Evolutionary conservation across 148 eudicot species (phyloP).

Genomic region (Hydrangea macrophylla): DNA sequence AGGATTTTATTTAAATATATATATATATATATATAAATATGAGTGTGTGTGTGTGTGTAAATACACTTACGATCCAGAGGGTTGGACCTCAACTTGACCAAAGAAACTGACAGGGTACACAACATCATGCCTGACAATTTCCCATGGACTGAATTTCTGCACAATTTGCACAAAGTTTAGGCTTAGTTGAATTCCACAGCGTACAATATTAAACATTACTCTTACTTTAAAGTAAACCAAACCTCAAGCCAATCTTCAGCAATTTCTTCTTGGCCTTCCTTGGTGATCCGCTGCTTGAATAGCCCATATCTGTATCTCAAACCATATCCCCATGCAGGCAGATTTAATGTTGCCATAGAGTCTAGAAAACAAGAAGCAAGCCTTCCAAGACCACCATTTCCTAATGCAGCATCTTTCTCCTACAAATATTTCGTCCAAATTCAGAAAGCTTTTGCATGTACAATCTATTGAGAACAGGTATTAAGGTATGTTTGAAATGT

Average conservation of each 20-base stretch:
- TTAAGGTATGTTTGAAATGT: neutral
- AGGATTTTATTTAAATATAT: neutral
- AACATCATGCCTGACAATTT: slow-evolving; percentile 87
- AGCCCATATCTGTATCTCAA: slow-evolving; percentile 93
- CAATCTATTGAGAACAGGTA: neutral
- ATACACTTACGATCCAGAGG: slow-evolving; percentile 80
- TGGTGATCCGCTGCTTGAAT: slow-evolving; percentile 86
- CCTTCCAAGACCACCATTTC: slow-evolving; percentile 98
- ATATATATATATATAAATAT: too few species aligned
- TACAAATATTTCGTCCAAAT: slow-evolving; percentile 21
- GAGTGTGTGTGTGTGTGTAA: too few species aligned
- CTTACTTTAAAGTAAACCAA: slow-evolving; percentile 12
- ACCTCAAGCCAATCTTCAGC: slow-evolving; percentile 99
- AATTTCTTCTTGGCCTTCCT: slow-evolving; percentile 79
- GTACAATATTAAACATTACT: slow-evolving; percentile 4
- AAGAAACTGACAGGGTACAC: slow-evolving; percentile 88
- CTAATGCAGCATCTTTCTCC: slow-evolving; percentile 99
- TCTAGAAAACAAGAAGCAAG: slow-evolving; percentile 97
- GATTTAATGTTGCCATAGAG: slow-evolving; percentile 95
- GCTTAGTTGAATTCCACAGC: neutral
- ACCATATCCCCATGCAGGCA: slow-evolving; percentile 99
- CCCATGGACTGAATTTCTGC: slow-evolving; percentile 99
- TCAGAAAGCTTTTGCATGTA: neutral
- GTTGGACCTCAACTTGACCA: slow-evolving; percentile 77
- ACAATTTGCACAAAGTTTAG: slow-evolving; percentile 17